A percentile compares a stretch with the other conserved stretches of the same genome.
Conservation (phyloP, 257 asterid genomes). For the Paraleonurus japonicus region DNA sequence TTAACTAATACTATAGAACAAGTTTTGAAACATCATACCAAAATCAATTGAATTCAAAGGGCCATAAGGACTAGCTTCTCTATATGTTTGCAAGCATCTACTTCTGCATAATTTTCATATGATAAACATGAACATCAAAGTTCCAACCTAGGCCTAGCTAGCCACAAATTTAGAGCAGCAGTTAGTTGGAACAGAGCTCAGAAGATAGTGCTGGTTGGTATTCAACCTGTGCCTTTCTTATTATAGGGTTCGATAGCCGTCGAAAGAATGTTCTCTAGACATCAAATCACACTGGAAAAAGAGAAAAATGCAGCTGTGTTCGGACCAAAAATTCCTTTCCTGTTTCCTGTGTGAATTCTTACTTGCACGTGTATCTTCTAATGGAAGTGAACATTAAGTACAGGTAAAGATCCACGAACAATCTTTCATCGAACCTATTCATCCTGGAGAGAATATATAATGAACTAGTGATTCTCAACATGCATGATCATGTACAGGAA, state of each 20-base stretch:
- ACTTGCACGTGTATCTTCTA: neutral
- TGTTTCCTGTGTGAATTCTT: neutral
- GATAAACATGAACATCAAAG: neutral
- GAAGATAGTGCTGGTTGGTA: no score
- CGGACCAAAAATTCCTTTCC: neutral
- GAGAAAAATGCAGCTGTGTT: neutral
- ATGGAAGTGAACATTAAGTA: neutral
- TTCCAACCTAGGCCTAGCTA: no score
- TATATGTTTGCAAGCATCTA: conserved; percentile 8
- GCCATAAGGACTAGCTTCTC: neutral
- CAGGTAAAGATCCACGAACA: neutral
- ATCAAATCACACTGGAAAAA: neutral
- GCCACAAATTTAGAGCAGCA: no score
- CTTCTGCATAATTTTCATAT: neutral
- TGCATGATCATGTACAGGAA: neutral
- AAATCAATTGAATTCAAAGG: neutral
- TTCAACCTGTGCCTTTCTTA: no score
- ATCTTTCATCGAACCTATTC: neutral
- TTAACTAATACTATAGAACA: neutral
- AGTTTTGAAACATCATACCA: neutral
- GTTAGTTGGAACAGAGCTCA: neutral
- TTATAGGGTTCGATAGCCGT: neutral
- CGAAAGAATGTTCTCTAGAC: neutral
- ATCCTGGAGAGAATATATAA: neutral
- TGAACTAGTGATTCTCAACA: neutral